Percentiles rank a stretch among this genome's conserved stretches.
Conservation (phyloP, 208 protist species). For the Leishmania aethiopica region DNA sequence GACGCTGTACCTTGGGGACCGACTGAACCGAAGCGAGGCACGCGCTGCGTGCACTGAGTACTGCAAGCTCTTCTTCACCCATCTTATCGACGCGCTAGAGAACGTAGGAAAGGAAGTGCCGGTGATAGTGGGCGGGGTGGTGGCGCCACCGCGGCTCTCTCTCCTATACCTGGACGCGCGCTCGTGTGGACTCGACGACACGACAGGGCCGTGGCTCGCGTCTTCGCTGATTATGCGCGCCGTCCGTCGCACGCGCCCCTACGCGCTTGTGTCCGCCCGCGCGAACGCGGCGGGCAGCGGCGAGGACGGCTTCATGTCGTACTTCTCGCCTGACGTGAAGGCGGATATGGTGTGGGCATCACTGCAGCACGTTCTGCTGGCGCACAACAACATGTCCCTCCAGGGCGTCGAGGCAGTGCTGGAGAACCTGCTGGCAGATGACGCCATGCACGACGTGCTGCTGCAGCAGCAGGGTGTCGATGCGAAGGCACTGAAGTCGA, state of each 20-base stretch:
- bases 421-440: slow-evolving; percentile 27
- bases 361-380: slow-evolving; percentile 43
- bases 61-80: slow-evolving; percentile 20
- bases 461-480: slow-evolving; percentile 30
- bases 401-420: slow-evolving; percentile 42
- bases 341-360: slow-evolving; percentile 45
- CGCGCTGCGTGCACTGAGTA: slow-evolving; percentile 11
- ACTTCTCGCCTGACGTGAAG: slow-evolving; percentile 26
- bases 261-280: slow-evolving; percentile 18
- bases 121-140: background rate
- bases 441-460: slow-evolving; percentile 27
- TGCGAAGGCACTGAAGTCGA: slow-evolving; percentile 12
- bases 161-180: slow-evolving; percentile 23
- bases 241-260: slow-evolving; percentile 28
- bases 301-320: slow-evolving; percentile 14
- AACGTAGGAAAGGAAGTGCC: background rate
- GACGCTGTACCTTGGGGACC: slow-evolving; percentile 15
- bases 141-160: slow-evolving; percentile 9
- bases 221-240: slow-evolving; percentile 17
- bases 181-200: slow-evolving; percentile 12
- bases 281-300: background rate
- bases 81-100: slow-evolving; percentile 24
- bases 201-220: slow-evolving; percentile 17
- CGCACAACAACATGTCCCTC: slow-evolving; percentile 50
- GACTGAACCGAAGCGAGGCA: slow-evolving; percentile 6